These are phyloP conservation scores for Chloromonas sp. DNA, from an alignment of 163 green algal genomes.

Conservation along the genomic window DNA sequence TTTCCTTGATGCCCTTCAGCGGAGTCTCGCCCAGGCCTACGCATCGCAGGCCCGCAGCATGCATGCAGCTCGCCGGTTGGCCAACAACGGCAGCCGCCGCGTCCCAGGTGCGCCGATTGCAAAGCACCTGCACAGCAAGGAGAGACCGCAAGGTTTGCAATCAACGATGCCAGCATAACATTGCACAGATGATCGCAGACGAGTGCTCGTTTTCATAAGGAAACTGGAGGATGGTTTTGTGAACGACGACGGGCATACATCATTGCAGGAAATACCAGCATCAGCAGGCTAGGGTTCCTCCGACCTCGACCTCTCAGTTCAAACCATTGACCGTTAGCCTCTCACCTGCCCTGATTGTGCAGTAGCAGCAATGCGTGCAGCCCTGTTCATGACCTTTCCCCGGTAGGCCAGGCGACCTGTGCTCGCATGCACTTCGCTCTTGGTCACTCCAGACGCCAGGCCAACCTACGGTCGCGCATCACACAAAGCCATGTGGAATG, in stretches of 20 bases:
- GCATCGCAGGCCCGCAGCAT: not conserved
- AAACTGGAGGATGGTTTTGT: too few relatives aligned
- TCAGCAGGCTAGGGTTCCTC: too few relatives aligned
- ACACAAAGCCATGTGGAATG: too few relatives aligned
- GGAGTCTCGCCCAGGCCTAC: not conserved
- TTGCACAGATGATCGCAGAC: too few relatives aligned
- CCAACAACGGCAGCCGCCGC: not conserved
- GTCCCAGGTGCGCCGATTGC: not conserved
- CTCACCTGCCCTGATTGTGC: conserved; percentile 1
- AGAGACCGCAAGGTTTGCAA: too few relatives aligned
- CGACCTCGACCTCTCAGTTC: too few relatives aligned
- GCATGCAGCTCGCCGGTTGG: not conserved
- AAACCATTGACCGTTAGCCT: too few relatives aligned
- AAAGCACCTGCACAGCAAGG: not conserved
- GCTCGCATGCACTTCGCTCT: conserved; percentile 1
- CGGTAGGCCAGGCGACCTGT: conserved; percentile 15
- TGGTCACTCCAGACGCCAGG: not conserved
- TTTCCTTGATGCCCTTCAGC: not conserved
- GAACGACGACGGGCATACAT: too few relatives aligned
- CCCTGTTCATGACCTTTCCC: conserved; percentile 19
- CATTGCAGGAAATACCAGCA: too few relatives aligned
- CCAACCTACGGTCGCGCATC: not conserved
- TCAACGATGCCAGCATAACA: too few relatives aligned
- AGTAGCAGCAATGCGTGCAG: conserved; percentile 3
- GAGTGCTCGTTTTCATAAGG: too few relatives aligned